Evolutionary conservation across 2,329 filamentous ascomycete species (phyloP), one percentile per base, ranked within the genome.

Genomic region (Bipolaris cookei): DNA sequence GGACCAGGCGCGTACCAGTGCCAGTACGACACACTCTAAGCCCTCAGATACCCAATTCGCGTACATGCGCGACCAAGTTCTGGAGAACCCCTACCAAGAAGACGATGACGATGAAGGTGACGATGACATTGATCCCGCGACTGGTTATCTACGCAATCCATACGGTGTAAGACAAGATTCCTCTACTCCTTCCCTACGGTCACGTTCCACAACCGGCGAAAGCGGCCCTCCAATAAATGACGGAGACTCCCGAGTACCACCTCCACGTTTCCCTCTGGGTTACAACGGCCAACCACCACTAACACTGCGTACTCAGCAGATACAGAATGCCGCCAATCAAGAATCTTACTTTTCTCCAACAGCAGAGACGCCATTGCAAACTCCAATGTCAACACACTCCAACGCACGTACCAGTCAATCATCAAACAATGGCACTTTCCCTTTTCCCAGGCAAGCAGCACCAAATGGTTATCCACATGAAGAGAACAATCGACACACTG

Each of bases 271-370:
- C 74, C 90, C 90, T 8, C 78, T 90, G 57, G 85, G 85, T 56
- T 69, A 28, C 81, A 83, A 57, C 59, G 68, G 67, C 34, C 77
- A 78, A 62, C 78, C 83, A 21, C 76, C 85, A 38, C 83, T 97
- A 42, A 92, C 87, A 59, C 78, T 97, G 23, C 90, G 94, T 68
- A 84, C 82, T 16, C 83, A 86, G 67, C 80, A 85, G 64, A 71
- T 83, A 13, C 89, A 91, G 1, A 82, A 80, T 34, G 85, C 82
- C 8, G 68, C 62, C 50, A 90, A 90, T 56, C 96, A 92, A 54
- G 91, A 92, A 56, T 97, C 93, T 3, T 98, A 97, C 78, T 99
- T 99, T 77, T 98, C 94, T 0, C 95, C 95, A 0, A 84, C 89
- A 2, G 85, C 84, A 32, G 93, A 97, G 52, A 92, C 90, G 0